These are phyloP conservation scores for Macrophomina tecta DNA, from an alignment of 2,329 filamentous ascomycete species.

Conservation along the genomic window DNA sequence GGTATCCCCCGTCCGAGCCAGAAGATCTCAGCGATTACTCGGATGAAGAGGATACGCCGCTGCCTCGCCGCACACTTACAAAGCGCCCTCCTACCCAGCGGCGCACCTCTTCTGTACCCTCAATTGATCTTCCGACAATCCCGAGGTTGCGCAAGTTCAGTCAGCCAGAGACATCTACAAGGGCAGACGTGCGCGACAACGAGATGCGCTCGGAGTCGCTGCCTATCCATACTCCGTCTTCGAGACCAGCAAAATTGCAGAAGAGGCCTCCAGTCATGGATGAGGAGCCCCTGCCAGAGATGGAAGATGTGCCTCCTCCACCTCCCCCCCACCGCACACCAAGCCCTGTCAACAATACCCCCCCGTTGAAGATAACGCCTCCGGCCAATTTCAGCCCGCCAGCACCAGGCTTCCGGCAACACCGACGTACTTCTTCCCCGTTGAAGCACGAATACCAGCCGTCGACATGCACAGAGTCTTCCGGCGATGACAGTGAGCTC, in stretches of 20 bases:
- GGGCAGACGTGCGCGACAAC: constrained; percentile 24
- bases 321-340: constrained; percentile 55
- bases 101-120: constrained; percentile 56
- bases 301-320: constrained; percentile 44
- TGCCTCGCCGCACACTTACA: constrained; percentile 2
- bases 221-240: constrained; percentile 34
- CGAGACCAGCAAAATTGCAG: constrained; percentile 40
- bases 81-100: constrained; percentile 47
- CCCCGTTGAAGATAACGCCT: constrained; percentile 48
- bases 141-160: constrained; percentile 51
- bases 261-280: constrained; percentile 34
- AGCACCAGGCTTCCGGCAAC: constrained; percentile 50
- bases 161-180: constrained; percentile 44
- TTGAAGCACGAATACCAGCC: constrained; percentile 97
- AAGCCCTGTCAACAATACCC: constrained; percentile 54
- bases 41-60: constrained; percentile 33
- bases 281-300: constrained; percentile 28
- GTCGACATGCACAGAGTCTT: constrained; percentile 72
- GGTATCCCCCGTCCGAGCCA: constrained; percentile 53
- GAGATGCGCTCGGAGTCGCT: constrained; percentile 29
- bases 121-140: constrained; percentile 53
- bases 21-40: constrained; percentile 31
- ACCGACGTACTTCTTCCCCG: constrained; percentile 84
- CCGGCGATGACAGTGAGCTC: constrained; percentile 59
- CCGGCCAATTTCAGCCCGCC: constrained; percentile 56